Percentiles rank a stretch among this genome's conserved stretches.
Evolutionary conservation across 495 filamentous ascomycete genomes (phyloP).

Genomic region (Bacidia rubella): DNA sequence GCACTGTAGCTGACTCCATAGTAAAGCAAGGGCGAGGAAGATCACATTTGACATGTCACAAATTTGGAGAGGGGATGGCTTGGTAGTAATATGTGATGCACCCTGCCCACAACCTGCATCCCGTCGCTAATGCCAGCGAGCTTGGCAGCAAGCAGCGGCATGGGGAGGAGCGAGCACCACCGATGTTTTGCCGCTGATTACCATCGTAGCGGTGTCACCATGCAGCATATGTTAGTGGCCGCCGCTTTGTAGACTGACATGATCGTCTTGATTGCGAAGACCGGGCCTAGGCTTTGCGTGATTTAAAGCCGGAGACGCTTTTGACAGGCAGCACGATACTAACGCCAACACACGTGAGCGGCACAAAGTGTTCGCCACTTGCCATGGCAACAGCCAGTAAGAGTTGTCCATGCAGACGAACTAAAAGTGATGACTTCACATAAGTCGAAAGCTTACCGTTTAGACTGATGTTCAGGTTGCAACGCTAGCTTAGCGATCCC

Average conservation of each 20-base stretch:
- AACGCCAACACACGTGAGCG: not conserved
- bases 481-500: too few species aligned
- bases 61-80: not conserved
- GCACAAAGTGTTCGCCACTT: not conserved
- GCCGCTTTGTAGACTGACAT: not conserved
- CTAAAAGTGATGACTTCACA: not conserved
- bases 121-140: not conserved
- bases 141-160: not conserved
- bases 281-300: not conserved
- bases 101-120: not conserved
- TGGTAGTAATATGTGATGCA: not conserved
- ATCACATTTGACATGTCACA: not conserved
- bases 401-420: not conserved
- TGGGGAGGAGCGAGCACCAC: not conserved
- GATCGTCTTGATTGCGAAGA: not conserved
- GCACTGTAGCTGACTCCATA: not conserved
- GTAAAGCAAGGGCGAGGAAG: not conserved
- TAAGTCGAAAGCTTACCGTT: too few species aligned
- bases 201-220: not conserved
- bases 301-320: not conserved
- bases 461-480: too few species aligned
- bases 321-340: not conserved
- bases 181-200: not conserved
- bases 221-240: not conserved
- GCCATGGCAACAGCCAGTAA: not conserved